These are phyloP conservation scores for Sporothrix brunneoviolacea DNA, from an alignment of 2,329 filamentous ascomycete species.

Conservation along the genomic window DNA sequence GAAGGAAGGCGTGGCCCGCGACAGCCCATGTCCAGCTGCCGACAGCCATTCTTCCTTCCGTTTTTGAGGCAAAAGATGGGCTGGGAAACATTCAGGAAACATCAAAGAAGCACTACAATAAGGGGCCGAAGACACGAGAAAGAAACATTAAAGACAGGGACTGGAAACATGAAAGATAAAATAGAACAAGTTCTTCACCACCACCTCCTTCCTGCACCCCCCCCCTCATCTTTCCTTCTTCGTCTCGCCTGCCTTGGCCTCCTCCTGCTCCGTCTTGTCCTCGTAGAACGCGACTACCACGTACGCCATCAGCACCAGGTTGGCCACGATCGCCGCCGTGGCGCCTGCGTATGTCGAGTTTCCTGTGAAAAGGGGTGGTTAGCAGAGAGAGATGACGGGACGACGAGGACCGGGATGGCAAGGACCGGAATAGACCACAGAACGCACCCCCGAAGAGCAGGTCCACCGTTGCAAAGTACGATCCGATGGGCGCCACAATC, in stretches of 20 bases:
- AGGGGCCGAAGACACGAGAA: too few relatives aligned
- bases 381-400: not conserved
- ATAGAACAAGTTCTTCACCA: too few relatives aligned
- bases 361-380: constrained; percentile 44
- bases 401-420: too few relatives aligned
- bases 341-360: constrained; percentile 85
- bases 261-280: constrained; percentile 52
- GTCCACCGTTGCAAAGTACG: constrained; percentile 78
- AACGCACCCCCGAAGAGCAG: constrained; percentile 66
- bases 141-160: too few relatives aligned
- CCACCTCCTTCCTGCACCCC: too few relatives aligned
- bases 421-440: not conserved
- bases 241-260: constrained; percentile 29
- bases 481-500: constrained; percentile 78
- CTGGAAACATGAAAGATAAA: too few relatives aligned
- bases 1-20: too few relatives aligned
- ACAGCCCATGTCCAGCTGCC: too few relatives aligned
- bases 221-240: constrained; percentile 43
- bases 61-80: too few relatives aligned
- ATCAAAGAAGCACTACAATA: too few relatives aligned
- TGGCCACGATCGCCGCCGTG: constrained; percentile 80
- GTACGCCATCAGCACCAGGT: constrained; percentile 85
- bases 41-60: too few relatives aligned
- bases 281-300: constrained; percentile 87
- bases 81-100: too few relatives aligned